These are phyloP conservation scores for Bruguiera hainesii DNA, from an alignment of 441 rosid genomes.

Conservation along the genomic window DNA sequence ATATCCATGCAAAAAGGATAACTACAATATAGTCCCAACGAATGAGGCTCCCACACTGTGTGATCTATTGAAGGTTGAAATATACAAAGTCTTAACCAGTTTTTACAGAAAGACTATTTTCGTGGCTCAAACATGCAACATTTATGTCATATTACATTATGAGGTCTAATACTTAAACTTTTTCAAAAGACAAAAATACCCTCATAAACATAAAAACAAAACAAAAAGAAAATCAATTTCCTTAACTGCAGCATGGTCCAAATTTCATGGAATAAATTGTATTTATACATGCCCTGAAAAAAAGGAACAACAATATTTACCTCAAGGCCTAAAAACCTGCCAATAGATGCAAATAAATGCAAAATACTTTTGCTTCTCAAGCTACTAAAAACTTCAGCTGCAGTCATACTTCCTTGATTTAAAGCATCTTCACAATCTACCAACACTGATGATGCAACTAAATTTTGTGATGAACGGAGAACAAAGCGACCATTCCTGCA, in stretches of 20 bases:
- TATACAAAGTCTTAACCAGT: no score
- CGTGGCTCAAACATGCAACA: no score
- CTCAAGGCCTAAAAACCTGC: conserved; percentile 94
- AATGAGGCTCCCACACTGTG: no score
- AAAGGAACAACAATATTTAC: conserved; percentile 31
- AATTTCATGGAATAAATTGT: no score
- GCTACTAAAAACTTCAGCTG: conserved; percentile 75
- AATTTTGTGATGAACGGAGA: conserved; percentile 70
- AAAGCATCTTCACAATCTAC: conserved; percentile 88
- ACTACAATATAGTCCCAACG: background rate
- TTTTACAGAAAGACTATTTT: no score
- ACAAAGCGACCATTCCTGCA: conserved; percentile 92
- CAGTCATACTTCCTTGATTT: conserved; percentile 83
- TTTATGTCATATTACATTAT: no score
- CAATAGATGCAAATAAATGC: conserved; percentile 83
- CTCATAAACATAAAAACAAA: no score
- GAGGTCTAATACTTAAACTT: no score
- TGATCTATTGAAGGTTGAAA: no score
- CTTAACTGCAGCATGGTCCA: no score
- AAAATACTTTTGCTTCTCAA: conserved; percentile 90
- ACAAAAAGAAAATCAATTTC: no score
- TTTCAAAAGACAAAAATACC: no score
- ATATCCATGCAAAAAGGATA: background rate
- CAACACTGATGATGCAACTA: conserved; percentile 50
- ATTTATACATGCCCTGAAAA: background rate